These are phyloP conservation scores for Bocquillonia castaneifolia DNA, from an alignment of 441 rosid species.

Conservation along the genomic window DNA sequence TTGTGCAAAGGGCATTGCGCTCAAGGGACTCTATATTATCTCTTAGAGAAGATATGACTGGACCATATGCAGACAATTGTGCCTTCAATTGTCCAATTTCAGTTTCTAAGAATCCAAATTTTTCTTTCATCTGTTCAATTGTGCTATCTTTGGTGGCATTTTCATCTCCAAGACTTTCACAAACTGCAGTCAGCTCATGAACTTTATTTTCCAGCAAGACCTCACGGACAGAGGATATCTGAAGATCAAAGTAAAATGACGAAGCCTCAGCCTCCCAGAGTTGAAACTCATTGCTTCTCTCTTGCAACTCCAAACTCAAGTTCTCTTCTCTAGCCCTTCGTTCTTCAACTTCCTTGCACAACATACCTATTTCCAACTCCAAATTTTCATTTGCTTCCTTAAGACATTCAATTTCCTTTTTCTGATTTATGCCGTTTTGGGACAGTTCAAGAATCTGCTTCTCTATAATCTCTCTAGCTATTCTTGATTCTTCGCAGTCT, in stretches of 20 bases:
- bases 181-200: constrained; percentile 45
- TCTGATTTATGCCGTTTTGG: constrained; percentile 36
- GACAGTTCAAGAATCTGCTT: constrained; percentile 43
- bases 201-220: constrained; percentile 46
- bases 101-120: constrained; percentile 47
- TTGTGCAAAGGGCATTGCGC: constrained; percentile 32
- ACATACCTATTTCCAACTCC: constrained; percentile 41
- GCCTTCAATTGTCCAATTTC: constrained; percentile 52
- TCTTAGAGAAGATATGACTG: constrained; percentile 51
- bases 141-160: constrained; percentile 41
- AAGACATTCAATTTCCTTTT: constrained; percentile 52
- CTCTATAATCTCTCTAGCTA: constrained; percentile 32
- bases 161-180: constrained; percentile 41
- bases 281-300: constrained; percentile 46
- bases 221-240: constrained; percentile 48
- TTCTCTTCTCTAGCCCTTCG: constrained; percentile 42
- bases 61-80: constrained; percentile 54
- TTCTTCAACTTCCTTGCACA: constrained; percentile 54
- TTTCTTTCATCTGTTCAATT: constrained; percentile 58
- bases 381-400: constrained; percentile 42
- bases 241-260: constrained; percentile 49
- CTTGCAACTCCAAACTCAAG: constrained; percentile 43
- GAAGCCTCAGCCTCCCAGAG: constrained; percentile 56
- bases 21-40: constrained; percentile 63
- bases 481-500: constrained; percentile 50